These are phyloP conservation scores for Scheffersomyces titani DNA, from an alignment of 1,139 yeast genomes.

Conservation along the genomic window DNA sequence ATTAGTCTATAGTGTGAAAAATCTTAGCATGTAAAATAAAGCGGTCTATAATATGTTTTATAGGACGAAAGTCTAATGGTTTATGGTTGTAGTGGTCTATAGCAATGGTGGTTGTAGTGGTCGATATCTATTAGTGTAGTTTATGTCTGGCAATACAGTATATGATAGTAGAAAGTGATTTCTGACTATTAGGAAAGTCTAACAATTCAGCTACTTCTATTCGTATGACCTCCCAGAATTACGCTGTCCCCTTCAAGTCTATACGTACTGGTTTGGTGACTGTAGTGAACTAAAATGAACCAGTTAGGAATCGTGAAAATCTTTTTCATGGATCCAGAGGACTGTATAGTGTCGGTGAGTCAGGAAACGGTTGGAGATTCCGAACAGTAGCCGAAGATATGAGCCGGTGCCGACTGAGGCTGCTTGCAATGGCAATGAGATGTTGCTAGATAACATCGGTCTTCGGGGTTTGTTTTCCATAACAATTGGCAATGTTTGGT, in stretches of 20 bases:
- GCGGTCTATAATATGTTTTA: not conserved
- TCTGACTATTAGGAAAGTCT: not conserved
- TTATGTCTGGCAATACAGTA: not conserved
- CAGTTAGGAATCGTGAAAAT: not conserved
- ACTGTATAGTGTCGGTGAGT: not conserved
- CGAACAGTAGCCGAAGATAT: not conserved
- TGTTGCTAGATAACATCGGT: not conserved
- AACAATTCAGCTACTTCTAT: not conserved
- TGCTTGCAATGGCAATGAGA: not conserved
- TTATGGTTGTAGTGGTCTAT: not conserved
- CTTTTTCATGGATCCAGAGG: not conserved
- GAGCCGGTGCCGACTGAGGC: not conserved
- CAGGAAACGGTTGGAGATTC: not conserved
- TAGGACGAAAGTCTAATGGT: not conserved
- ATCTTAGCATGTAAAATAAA: too few relatives aligned
- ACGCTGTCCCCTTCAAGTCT: not conserved
- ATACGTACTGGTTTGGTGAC: not conserved
- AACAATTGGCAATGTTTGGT: not conserved
- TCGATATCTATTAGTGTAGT: not conserved
- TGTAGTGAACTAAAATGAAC: not conserved
- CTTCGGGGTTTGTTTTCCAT: not conserved
- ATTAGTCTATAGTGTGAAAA: not conserved
- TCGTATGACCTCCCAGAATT: not conserved
- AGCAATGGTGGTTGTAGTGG: not conserved
- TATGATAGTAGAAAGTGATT: too few relatives aligned